Evolutionary conservation across 1,139 yeast species (phyloP).

Genomic region (Taphrina deformans): DNA sequence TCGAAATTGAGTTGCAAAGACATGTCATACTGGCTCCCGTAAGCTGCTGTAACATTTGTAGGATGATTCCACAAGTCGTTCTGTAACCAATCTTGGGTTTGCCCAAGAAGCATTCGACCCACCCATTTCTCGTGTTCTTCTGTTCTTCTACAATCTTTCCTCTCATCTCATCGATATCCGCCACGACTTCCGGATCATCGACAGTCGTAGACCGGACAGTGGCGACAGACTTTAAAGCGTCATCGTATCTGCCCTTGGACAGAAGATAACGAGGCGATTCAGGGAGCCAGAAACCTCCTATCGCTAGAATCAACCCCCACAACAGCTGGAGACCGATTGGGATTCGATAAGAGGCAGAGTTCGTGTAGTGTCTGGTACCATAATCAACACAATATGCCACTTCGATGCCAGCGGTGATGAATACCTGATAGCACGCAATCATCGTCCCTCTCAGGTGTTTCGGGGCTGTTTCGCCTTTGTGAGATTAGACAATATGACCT

Average conservation of each 20-base stretch:
- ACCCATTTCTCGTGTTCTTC: slow-evolving; percentile 44
- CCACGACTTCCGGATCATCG: slow-evolving; percentile 48
- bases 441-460: slow-evolving; percentile 66
- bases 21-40: slow-evolving; percentile 53
- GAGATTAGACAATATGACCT: neutral
- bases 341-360: slow-evolving; percentile 62
- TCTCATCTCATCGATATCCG: slow-evolving; percentile 50
- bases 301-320: slow-evolving; percentile 49
- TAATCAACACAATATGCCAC: slow-evolving; percentile 66
- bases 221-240: slow-evolving; percentile 49
- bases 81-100: slow-evolving; percentile 44
- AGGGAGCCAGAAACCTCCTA: slow-evolving; percentile 55
- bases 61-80: slow-evolving; percentile 48
- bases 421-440: slow-evolving; percentile 67
- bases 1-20: slow-evolving; percentile 43
- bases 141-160: slow-evolving; percentile 52
- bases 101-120: slow-evolving; percentile 44
- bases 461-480: slow-evolving; percentile 62
- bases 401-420: slow-evolving; percentile 67
- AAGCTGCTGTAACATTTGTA: slow-evolving; percentile 62
- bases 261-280: slow-evolving; percentile 62
- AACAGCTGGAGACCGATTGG: slow-evolving; percentile 55
- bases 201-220: slow-evolving; percentile 47
- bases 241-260: slow-evolving; percentile 47
- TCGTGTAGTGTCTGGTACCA: slow-evolving; percentile 58